A percentile compares a stretch with the other conserved stretches of the same genome.
phyloP scores from a whole-genome alignment of 768 basidiomycete genomes.

The Holtermanniella nyarrowii region DNA sequence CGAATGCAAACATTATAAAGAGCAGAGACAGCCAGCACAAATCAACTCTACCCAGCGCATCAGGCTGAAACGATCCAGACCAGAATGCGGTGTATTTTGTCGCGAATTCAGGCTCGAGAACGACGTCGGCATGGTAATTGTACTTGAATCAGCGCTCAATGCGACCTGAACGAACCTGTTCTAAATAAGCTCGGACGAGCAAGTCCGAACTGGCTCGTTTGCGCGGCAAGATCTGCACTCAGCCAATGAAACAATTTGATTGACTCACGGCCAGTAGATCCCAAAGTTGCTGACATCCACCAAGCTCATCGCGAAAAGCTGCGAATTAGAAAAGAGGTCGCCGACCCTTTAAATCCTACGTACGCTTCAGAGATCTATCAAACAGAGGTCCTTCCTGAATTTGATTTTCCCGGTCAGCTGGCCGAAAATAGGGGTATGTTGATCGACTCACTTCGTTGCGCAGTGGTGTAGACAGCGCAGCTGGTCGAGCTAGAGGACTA shows the following conservation, averaged over 20 bases:
- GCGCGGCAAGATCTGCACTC: neutral
- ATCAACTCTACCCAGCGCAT: slow-evolving; percentile 12
- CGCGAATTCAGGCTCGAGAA: slow-evolving; percentile 20
- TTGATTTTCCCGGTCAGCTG: too few species aligned
- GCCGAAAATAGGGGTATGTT: too few species aligned
- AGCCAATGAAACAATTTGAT: slow-evolving; percentile 10
- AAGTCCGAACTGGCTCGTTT: slow-evolving; percentile 8
- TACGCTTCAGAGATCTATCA: too few species aligned
- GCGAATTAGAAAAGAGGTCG: too few species aligned
- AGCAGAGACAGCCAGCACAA: slow-evolving; percentile 15
- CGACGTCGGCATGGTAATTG: slow-evolving; percentile 16
- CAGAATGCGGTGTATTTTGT: slow-evolving; percentile 17
- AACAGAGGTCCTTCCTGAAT: too few species aligned
- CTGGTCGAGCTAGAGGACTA: too few species aligned
- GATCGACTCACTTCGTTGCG: too few species aligned
- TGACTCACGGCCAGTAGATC: neutral
- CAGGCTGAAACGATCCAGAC: slow-evolving; percentile 5
- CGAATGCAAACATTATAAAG: slow-evolving; percentile 19
- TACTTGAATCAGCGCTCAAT: neutral
- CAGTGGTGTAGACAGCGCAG: too few species aligned
- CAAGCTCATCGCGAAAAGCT: slow-evolving; percentile 3
- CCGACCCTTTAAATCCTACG: too few species aligned
- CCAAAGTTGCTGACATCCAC: neutral
- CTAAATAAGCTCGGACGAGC: slow-evolving; percentile 12
- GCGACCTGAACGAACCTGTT: slow-evolving; percentile 9